Evolutionary conservation across 306 rosid genomes (phyloP), one percentile per base, ranked within the genome.

Genomic region (Parietaria judaica): DNA sequence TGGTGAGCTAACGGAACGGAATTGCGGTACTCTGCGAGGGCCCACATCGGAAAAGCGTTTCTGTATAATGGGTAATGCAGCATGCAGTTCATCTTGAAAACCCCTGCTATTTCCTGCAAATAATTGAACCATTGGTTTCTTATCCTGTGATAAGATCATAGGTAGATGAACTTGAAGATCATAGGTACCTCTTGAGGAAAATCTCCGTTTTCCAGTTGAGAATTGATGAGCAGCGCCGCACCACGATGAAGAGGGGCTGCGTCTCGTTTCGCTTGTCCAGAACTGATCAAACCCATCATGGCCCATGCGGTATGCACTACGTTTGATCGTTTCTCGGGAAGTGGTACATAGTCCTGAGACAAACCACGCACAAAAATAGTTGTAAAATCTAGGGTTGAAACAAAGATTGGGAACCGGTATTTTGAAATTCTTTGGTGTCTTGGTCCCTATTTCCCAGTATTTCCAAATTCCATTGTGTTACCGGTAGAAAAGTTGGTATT

Each of bases 141-240:
- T 5, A 56, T 11, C 5, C 11, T 11, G 13, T 4, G 12, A 8
- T 54, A 17, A 54, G 34, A 15, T 3, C n/a, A 23, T 23, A 23
- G 31, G 31, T 23, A 7, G 5, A 54, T 54, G 6, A 11, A 54
- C 4, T 8, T 10, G 10, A 8, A 54, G 39, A 23, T 3, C 31
- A 23, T 11, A 14, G 5, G 46, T 36, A 56, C 61, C 44, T 56
- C 15, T 6, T 57, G 61, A 7, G 61, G 61, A 57, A 57, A 57
- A 57, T 57, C 61, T 7, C 61, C 61, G 38, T 37, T 57, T 57
- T 57, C 48, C 45, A 57, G 1, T 38, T 57, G 61, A 38, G 61
- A 57, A 57, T 57, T 57, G 61, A 57, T 57, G 9, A 57, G 38
- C 10, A 57, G 31, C n/a, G 36, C 38, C 7, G 61, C 61, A 5